A percentile compares a stretch with the other conserved stretches of the same genome.
Conservation (phyloP, 208 protist genomes). For the Acanthamoeba pearcei region DNA sequence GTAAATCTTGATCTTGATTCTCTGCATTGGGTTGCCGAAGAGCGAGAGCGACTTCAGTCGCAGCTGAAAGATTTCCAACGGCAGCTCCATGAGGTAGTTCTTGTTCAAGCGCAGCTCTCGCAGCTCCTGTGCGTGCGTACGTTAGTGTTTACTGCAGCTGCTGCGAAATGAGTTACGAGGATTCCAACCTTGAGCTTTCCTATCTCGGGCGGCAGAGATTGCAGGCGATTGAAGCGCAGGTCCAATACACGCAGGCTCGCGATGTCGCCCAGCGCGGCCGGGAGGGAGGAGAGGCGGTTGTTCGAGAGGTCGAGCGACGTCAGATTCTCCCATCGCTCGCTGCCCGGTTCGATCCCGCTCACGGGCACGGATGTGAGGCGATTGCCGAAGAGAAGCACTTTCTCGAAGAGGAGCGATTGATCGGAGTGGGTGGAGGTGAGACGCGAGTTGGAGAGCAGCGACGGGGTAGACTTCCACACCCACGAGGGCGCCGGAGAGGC, state of each 20-base stretch:
- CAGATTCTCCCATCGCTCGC: conserved; percentile 62
- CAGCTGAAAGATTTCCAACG: conserved; percentile 39
- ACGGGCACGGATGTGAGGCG: conserved; percentile 12
- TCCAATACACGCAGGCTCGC: conserved; percentile 33
- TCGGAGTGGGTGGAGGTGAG: conserved; percentile 26
- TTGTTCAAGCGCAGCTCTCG: conserved; percentile 44
- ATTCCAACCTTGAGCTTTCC: conserved; percentile 31
- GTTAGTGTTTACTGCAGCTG: background rate
- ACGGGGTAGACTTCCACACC: conserved; percentile 46
- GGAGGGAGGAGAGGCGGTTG: conserved; percentile 35
- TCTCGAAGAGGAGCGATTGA: conserved; percentile 60
- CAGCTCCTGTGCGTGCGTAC: conserved; percentile 20
- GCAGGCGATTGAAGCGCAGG: conserved; percentile 42
- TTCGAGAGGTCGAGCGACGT: conserved; percentile 46
- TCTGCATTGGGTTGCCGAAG: conserved; percentile 59
- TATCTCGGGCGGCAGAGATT: conserved; percentile 36
- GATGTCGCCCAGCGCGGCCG: conserved; percentile 13
- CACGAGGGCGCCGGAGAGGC: conserved; percentile 6
- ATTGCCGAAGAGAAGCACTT: conserved; percentile 70
- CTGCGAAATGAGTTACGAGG: background rate
- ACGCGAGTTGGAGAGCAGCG: conserved; percentile 5
- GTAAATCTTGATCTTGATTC: conserved; percentile 69
- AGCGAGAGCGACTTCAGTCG: conserved; percentile 44
- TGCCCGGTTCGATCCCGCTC: background rate
- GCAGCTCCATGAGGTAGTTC: conserved; percentile 42